These are phyloP conservation scores for Lactarius psammicola DNA, from an alignment of 768 basidiomycete genomes.

Conservation along the genomic window DNA sequence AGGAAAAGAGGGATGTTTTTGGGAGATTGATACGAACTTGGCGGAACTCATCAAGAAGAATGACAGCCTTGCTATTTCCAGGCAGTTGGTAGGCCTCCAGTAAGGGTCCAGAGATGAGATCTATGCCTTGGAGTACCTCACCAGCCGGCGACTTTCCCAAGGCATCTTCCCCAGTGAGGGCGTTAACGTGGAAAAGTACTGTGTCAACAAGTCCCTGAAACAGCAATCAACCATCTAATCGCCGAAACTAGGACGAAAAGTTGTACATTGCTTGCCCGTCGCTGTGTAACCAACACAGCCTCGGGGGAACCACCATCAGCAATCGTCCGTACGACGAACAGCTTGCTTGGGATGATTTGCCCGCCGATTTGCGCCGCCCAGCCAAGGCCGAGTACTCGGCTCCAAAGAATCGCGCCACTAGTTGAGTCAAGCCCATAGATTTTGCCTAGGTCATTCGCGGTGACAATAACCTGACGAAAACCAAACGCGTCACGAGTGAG, in stretches of 20 bases:
- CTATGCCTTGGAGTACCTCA: constrained; percentile 54
- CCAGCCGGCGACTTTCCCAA: constrained; percentile 36
- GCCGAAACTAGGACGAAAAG: neutral
- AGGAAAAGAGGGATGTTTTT: neutral
- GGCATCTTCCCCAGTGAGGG: constrained; percentile 71
- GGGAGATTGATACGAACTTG: constrained; percentile 49
- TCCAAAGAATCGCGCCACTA: constrained; percentile 79
- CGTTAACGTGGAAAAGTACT: constrained; percentile 73
- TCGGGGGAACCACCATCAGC: constrained; percentile 49
- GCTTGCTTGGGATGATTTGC: constrained; percentile 53
- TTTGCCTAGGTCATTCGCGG: constrained; percentile 69
- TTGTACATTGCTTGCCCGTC: constrained; percentile 58
- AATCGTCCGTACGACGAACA: constrained; percentile 55
- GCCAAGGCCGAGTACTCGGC: constrained; percentile 68
- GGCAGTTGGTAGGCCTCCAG: constrained; percentile 58
- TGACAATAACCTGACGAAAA: constrained; percentile 79
- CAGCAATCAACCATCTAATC: constrained; percentile 15
- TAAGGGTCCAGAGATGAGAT: constrained; percentile 57
- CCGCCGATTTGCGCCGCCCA: constrained; percentile 61
- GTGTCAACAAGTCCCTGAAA: constrained; percentile 62
- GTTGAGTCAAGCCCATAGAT: constrained; percentile 80
- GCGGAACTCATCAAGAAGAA: constrained; percentile 72
- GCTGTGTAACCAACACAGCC: constrained; percentile 60
- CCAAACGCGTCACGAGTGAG: constrained; percentile 78
- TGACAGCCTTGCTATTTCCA: constrained; percentile 46